A percentile compares a stretch with the other conserved stretches of the same genome.
Conservation (phyloP, 352 stramenopile species). For the Globisporangium cystogenes region DNA sequence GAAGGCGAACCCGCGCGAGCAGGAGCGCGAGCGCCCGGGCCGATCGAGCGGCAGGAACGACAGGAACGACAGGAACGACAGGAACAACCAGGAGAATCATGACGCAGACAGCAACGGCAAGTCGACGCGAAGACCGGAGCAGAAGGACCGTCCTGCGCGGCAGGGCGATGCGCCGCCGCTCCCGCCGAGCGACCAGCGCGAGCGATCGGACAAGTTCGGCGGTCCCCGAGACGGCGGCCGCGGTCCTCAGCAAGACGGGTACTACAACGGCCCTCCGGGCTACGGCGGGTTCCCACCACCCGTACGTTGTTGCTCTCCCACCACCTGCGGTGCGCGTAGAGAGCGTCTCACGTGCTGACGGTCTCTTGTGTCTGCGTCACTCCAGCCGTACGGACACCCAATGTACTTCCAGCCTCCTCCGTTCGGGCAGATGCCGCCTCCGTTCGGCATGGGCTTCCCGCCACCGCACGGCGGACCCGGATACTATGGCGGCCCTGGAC, state of each 20-base stretch:
- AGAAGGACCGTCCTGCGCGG: conserved; percentile 10
- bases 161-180: conserved; percentile 15
- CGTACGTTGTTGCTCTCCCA: conserved; percentile 26
- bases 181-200: conserved; percentile 24
- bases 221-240: conserved; percentile 11
- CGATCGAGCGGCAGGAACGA: conserved; percentile 6
- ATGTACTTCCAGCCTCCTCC: conserved; percentile 72
- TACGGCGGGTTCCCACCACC: conserved; percentile 51
- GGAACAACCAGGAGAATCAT: conserved; percentile 24
- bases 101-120: conserved; percentile 15
- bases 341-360: too few relatives aligned
- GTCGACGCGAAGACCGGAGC: conserved; percentile 17
- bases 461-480: conserved; percentile 30
- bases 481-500: conserved; percentile 10
- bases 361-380: background rate
- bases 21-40: conserved; percentile 5
- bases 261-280: conserved; percentile 55
- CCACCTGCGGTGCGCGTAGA: too few relatives aligned
- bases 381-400: conserved; percentile 54
- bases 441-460: conserved; percentile 70
- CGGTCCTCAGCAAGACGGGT: conserved; percentile 25
- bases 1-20: conserved; percentile 22
- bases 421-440: conserved; percentile 56
- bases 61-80: conserved; percentile 1
- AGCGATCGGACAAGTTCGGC: conserved; percentile 15